phyloP scores from a whole-genome alignment of 2,329 filamentous ascomycete species.

The Arachnopeziza araneosa region DNA sequence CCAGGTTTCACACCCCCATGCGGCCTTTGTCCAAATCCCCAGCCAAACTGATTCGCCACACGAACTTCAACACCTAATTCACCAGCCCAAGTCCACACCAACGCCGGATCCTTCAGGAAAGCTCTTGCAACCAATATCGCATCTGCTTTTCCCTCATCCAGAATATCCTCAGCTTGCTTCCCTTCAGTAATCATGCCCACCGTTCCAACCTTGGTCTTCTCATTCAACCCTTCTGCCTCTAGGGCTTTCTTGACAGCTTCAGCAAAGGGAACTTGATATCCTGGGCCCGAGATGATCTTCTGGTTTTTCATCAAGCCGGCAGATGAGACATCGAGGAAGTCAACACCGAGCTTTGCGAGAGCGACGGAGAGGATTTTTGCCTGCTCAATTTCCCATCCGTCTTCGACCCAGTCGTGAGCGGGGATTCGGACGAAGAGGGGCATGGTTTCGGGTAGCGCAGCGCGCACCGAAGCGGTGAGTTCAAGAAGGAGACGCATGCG shows the following conservation, averaged over 20 bases:
- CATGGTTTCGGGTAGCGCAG: conserved; percentile 58
- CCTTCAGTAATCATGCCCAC: conserved; percentile 46
- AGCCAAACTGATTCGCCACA: conserved; percentile 48
- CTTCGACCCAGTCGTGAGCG: conserved; percentile 70
- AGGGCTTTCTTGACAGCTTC: conserved; percentile 66
- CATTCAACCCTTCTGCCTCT: conserved; percentile 35
- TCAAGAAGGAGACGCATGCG: conserved; percentile 56
- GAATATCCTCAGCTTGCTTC: conserved; percentile 40
- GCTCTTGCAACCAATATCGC: conserved; percentile 46
- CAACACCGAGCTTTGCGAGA: conserved; percentile 62
- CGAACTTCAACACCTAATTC: conserved; percentile 43
- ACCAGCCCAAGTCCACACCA: conserved; percentile 52
- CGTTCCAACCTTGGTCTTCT: conserved; percentile 42
- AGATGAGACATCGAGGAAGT: conserved; percentile 67
- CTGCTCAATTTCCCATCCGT: conserved; percentile 64
- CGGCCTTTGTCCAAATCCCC: conserved; percentile 45
- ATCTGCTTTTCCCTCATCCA: conserved; percentile 36
- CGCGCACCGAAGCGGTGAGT: conserved; percentile 55
- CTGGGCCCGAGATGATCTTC: conserved; percentile 53
- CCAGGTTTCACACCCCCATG: conserved; percentile 5
- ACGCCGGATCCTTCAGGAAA: conserved; percentile 54
- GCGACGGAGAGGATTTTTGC: conserved; percentile 56
- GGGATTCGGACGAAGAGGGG: conserved; percentile 69
- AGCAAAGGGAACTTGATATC: conserved; percentile 67
- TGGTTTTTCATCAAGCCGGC: conserved; percentile 59